Evolutionary conservation across 805 yeast species (phyloP), one percentile per base, ranked within the genome.

Genomic region (Saccharomycopsis babjevae): DNA sequence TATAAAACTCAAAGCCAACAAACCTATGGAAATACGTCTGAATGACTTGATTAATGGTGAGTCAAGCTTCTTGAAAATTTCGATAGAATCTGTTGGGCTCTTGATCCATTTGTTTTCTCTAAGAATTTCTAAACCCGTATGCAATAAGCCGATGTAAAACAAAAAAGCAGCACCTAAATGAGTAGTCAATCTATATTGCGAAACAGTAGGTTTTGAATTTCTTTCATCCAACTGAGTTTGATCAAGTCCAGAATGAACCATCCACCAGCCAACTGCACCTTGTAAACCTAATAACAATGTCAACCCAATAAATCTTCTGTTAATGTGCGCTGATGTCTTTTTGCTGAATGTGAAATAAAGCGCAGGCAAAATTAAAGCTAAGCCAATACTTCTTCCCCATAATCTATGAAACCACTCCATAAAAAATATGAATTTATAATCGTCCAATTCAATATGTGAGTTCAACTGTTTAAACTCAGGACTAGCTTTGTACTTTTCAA

Each of bases 181-280:
- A 1, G 97, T 85, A 1, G 98, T 91, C 59, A 94, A 78, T 72
- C 99, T 82, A 71, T 94, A 94, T 70, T 89, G 98, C 5, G 97
- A 89, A 2, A 94, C 99, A 0, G 99, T 90, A n/a, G 99, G 99
- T 70, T 93, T 96, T 0, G 96, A 84, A 55, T 82, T 87, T 71
- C 97, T 81, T 66, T 86, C 91, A 25, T 80, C 81, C 56, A 94
- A 76, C 69, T 86, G 86, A 54, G 85, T 80, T 68, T 86, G 87
- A 70, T 91, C 96, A 60, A 94, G 79, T 36, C 99, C 99, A 10
- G 97, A 89, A 68, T 88, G 84, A 58, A 94, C 99, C 99, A 94
- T 94, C 99, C 99, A 94, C 99, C 99, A 94, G 38, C 99, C 99
- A 66, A 94, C 86, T 59, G 86, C 88, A 59, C 99, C 99, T 77